Conservation (phyloP, 2,329 filamentous ascomycete species). For the Cercospora berteroae region DNA sequence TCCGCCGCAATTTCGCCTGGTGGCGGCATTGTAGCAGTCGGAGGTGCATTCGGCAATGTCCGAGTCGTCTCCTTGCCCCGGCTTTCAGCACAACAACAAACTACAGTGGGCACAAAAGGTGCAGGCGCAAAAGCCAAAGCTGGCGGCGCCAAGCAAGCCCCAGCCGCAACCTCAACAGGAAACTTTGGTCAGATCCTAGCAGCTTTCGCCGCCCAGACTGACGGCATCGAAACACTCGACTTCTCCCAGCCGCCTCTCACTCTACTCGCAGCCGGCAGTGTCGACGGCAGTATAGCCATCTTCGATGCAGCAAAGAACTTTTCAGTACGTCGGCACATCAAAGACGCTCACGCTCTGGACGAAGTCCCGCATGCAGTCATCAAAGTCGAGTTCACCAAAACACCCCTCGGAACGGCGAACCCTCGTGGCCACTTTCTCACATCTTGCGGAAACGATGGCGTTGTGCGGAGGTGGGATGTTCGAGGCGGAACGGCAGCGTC, state of each 20-base stretch:
- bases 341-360: slow-evolving; percentile 80
- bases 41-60: slow-evolving; percentile 82
- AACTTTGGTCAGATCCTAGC: slow-evolving; percentile 75
- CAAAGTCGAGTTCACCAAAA: slow-evolving; percentile 80
- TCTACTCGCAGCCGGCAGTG: slow-evolving; percentile 61
- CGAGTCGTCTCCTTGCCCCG: slow-evolving; percentile 82
- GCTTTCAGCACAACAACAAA: slow-evolving; percentile 39
- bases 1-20: slow-evolving; percentile 79
- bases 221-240: slow-evolving; percentile 74
- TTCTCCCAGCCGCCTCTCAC: slow-evolving; percentile 62
- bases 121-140: slow-evolving; percentile 51
- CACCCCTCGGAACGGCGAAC: slow-evolving; percentile 33
- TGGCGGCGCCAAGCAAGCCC: slow-evolving; percentile 46
- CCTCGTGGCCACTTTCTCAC: slow-evolving; percentile 67
- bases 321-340: slow-evolving; percentile 77
- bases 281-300: slow-evolving; percentile 71
- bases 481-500: slow-evolving; percentile 64
- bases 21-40: slow-evolving; percentile 76
- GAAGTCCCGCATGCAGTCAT: slow-evolving; percentile 63
- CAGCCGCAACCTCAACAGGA: slow-evolving; percentile 44
- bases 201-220: slow-evolving; percentile 72
- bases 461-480: slow-evolving; percentile 83
- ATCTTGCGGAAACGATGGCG: slow-evolving; percentile 87
- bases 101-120: slow-evolving; percentile 42
- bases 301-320: slow-evolving; percentile 87